Conservation (phyloP, 495 filamentous ascomycete species). For the Talaromyces borbonicus region DNA sequence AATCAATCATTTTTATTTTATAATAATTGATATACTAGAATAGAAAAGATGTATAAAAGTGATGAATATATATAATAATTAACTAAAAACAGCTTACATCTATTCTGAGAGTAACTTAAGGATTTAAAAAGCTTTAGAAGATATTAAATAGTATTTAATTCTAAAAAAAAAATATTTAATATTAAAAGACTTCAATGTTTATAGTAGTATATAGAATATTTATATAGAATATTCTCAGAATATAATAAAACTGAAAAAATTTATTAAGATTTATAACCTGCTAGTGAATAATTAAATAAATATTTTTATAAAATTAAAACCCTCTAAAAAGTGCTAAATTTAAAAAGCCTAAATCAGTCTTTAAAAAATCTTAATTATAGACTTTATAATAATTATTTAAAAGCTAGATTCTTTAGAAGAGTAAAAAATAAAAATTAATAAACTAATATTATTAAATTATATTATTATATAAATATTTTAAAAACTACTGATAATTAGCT, state of each 20-base stretch:
- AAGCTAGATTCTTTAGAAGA: background rate
- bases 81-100: background rate
- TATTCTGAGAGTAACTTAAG: background rate
- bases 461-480: background rate
- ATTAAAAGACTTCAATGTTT: background rate
- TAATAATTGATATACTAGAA: background rate
- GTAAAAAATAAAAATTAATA: background rate
- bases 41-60: background rate
- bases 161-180: background rate
- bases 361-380: background rate
- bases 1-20: background rate
- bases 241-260: background rate
- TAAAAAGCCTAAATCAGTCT: background rate
- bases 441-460: background rate
- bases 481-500: background rate
- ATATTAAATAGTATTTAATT: background rate
- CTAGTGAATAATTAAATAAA: background rate
- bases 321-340: background rate
- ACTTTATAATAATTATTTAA: background rate
- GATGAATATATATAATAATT: background rate
- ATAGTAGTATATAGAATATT: background rate
- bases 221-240: background rate
- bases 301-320: background rate
- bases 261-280: background rate
- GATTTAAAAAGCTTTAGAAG: background rate